A percentile compares a stretch with the other conserved stretches of the same genome.
phyloP scores from a whole-genome alignment of 169 alveolate genomes.

The Sarcocystis neurona region DNA sequence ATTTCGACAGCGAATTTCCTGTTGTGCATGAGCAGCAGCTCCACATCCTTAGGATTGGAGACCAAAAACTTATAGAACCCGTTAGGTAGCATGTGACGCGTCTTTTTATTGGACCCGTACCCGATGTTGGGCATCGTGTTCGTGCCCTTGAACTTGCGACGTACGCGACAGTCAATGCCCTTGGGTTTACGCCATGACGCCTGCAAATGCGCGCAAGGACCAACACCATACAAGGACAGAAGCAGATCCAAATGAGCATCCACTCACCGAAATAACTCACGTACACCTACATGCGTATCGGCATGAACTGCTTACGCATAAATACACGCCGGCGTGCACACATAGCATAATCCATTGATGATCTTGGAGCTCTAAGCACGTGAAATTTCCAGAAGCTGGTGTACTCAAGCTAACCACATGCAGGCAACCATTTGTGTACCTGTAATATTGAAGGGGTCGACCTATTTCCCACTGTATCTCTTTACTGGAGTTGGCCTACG shows the following conservation, averaged over 20 bases:
- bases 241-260: background rate
- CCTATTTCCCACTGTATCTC: too few species aligned
- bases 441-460: too few species aligned
- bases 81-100: constrained; percentile 91
- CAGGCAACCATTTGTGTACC: too few species aligned
- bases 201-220: constrained; percentile 58
- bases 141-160: constrained; percentile 95
- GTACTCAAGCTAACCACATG: too few species aligned
- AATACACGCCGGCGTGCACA: too few species aligned
- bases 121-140: constrained; percentile 95
- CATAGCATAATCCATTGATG: too few species aligned
- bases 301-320: too few species aligned
- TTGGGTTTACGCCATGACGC: constrained; percentile 96
- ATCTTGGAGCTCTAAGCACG: too few species aligned
- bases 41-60: constrained; percentile 83
- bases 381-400: too few species aligned
- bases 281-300: constrained; percentile 41
- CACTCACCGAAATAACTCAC: background rate
- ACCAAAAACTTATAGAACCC: constrained; percentile 93
- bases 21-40: constrained; percentile 95
- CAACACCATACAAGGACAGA: background rate
- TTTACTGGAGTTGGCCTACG: too few species aligned
- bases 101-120: constrained; percentile 94
- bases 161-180: constrained; percentile 96
- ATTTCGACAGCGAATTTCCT: constrained; percentile 92